phyloP scores from a whole-genome alignment of 2,329 filamentous ascomycete species.

The Parastagonospora nodorum region DNA sequence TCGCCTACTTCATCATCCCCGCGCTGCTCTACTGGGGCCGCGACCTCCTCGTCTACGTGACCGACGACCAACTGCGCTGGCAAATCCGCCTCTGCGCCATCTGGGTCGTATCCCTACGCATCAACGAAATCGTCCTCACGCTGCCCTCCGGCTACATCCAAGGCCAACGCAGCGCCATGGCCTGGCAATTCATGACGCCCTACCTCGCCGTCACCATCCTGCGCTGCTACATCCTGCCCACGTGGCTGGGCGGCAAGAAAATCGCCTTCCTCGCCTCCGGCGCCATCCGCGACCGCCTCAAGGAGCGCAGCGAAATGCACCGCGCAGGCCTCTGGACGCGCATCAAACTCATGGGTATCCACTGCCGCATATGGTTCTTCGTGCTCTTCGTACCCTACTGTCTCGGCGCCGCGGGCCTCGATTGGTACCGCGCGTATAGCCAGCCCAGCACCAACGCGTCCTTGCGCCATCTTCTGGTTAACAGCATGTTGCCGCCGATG shows the following conservation, averaged over 20 bases:
- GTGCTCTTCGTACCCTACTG: constrained; percentile 1
- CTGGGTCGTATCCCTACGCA: constrained; percentile 4
- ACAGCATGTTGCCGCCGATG: constrained; percentile 5
- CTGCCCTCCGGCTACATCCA: constrained; percentile 6
- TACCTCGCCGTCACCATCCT: constrained; percentile 7
- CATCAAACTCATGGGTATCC: constrained; percentile 7
- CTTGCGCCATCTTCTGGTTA: constrained; percentile 1
- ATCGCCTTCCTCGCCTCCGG: constrained; percentile 4
- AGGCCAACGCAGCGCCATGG: constrained; percentile 8
- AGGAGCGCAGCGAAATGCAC: not conserved
- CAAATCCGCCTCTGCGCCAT: constrained; percentile 6
- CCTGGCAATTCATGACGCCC: constrained; percentile 8
- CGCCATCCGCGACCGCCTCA: not conserved
- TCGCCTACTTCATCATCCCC: constrained; percentile 8
- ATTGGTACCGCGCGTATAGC: not conserved
- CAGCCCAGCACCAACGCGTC: not conserved
- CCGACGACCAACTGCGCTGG: constrained; percentile 4
- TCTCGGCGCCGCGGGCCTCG: constrained; percentile 3
- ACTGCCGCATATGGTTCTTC: constrained; percentile 8
- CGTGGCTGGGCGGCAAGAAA: constrained; percentile 2
- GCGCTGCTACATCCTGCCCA: constrained; percentile 5
- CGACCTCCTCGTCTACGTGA: constrained; percentile 4
- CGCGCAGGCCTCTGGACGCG: constrained; percentile 3
- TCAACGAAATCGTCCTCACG: constrained; percentile 7
- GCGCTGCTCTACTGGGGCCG: constrained; percentile 8